Evolutionary conservation across 441 rosid genomes (phyloP), one percentile per base, ranked within the genome.

Genomic region (Manihot esculenta): DNA sequence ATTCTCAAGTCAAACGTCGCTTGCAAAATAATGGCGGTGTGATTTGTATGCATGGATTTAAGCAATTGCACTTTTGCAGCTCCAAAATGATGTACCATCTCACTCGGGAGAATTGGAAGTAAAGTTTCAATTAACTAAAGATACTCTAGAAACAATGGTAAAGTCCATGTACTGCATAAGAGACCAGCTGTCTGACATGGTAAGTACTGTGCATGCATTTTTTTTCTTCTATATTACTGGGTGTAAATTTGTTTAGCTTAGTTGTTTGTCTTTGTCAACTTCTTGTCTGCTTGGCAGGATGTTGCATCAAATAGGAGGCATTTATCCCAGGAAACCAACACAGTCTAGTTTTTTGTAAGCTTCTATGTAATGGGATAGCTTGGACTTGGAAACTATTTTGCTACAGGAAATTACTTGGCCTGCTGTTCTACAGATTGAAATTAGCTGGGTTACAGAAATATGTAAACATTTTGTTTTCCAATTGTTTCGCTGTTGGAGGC

Each of bases 81-180:
- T 88, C 64, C 90, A 88, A 71, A 78, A 77, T 64, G 83, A 83
- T 56, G 66, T 59, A 21, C 84, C 75, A 47, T 57, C 81, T 66
- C 73, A 62, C 26, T 71, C 73, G 0, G 84, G 81, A 49, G 88
- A 85, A 45, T 49, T 71, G 14, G 83, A 86, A 62, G 82, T 86
- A 77, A 76, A 79, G 71, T 88, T 84, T 68, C 87, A 77, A 69
- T 56, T 79, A 66, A 80, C 77, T 53, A 79, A 79, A 77, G 89
- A 86, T 73, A 75, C 84, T 42, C 54, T 82, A 12, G 86, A 79
- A 72, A 72, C 78, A 24, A 79, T 82, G 76, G 69, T 82, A 59
- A 77, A 69, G 67, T 80, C 90, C 27, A 76, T 86, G 84, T 60
- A 79, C 57, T 53, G 73, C 71, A 79, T 84, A 60, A 73, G 77